Evolutionary conservation across 148 eudicot genomes (phyloP).

Genomic region (Vaccinium macrocarpon): DNA sequence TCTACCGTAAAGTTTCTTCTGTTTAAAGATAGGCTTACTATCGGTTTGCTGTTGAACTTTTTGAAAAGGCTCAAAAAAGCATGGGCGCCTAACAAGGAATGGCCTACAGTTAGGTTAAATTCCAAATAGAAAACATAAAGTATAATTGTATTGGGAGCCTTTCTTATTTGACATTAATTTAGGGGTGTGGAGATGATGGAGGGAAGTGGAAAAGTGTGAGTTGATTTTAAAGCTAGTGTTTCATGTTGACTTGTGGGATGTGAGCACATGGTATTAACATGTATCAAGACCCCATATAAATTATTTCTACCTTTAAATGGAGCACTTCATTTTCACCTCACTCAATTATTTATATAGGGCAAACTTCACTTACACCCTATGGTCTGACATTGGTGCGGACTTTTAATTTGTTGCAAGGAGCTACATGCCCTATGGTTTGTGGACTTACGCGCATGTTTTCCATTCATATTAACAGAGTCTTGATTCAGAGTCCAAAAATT

Average conservation of each 20-base stretch:
- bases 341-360: too few species aligned
- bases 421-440: too few species aligned
- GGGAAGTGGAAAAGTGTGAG: not conserved
- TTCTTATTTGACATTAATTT: not conserved
- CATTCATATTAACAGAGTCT: too few species aligned
- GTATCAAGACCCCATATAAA: not conserved
- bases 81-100: not conserved
- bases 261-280: not conserved
- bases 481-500: too few species aligned
- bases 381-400: too few species aligned
- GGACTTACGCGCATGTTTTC: too few species aligned
- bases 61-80: not conserved
- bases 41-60: not conserved
- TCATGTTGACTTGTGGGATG: not conserved
- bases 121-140: slow-evolving; percentile 1
- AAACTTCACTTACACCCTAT: too few species aligned
- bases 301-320: not conserved
- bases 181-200: not conserved
- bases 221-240: not conserved
- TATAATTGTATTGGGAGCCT: not conserved
- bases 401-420: too few species aligned
- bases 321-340: not conserved
- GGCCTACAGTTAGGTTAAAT: slow-evolving; percentile 7
- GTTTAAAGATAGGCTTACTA: not conserved
- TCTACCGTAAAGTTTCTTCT: not conserved